Evolutionary conservation across 2,329 filamentous ascomycete genomes (phyloP).

Genomic region (Chrysoporthe deuterocubensis): DNA sequence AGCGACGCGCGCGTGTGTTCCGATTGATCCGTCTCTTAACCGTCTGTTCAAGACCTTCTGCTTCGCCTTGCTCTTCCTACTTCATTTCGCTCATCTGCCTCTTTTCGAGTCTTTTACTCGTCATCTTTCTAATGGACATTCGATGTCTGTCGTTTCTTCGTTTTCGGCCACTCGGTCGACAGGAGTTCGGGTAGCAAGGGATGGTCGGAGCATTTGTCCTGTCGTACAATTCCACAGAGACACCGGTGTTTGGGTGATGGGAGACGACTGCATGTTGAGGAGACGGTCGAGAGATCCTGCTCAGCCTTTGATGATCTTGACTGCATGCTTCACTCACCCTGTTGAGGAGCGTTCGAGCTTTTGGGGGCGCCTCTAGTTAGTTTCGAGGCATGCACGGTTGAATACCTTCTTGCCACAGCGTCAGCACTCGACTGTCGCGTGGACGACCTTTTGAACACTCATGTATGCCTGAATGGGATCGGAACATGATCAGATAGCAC

Average conservation of each 20-base stretch:
- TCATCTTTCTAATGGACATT: conserved; percentile 20
- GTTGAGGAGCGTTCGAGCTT: not conserved
- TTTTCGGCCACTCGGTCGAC: conserved; percentile 6
- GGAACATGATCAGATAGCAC: conserved; percentile 22
- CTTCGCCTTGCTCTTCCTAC: not conserved
- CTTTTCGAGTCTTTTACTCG: not conserved
- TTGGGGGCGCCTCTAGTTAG: conserved; percentile 1
- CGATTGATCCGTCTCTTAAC: not conserved
- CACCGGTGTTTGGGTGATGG: conserved; percentile 22
- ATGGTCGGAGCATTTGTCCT: conserved; percentile 19
- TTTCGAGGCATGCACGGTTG: conserved; percentile 1
- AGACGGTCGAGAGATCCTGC: conserved; percentile 11
- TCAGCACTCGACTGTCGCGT: conserved; percentile 3
- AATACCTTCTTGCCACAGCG: not conserved
- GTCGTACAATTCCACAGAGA: conserved; percentile 23
- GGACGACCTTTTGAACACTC: not conserved
- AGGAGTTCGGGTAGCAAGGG: conserved; percentile 20
- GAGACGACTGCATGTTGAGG: conserved; percentile 15
- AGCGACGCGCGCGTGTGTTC: not conserved
- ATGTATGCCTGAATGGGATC: conserved; percentile 10
- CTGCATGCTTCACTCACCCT: conserved; percentile 4
- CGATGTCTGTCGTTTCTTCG: conserved; percentile 9
- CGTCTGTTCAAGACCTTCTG: not conserved
- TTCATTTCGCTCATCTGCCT: conserved; percentile 6
- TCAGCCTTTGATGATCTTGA: conserved; percentile 4